Evolutionary conservation across 345 rosid genomes (phyloP).

Genomic region (Rhodomyrtus tomentosa): DNA sequence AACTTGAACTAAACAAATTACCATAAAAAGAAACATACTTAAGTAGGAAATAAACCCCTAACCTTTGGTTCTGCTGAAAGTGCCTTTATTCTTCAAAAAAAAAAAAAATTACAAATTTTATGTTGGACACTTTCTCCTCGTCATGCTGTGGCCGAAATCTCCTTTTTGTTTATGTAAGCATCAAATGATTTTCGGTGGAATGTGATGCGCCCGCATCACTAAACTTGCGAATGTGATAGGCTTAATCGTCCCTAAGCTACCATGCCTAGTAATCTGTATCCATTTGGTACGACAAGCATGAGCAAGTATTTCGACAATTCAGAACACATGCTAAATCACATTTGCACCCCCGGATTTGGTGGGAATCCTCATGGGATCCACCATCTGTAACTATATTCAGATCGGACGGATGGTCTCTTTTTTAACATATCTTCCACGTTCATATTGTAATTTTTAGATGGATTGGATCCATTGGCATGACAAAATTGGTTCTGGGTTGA

Average conservation of each 20-base stretch:
- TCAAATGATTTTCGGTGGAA: neutral
- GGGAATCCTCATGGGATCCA: neutral
- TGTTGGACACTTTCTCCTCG: neutral
- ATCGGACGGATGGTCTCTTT: neutral
- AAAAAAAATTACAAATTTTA: no score
- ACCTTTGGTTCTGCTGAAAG: neutral
- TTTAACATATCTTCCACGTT: neutral
- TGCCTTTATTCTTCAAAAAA: neutral
- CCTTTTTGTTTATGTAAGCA: neutral
- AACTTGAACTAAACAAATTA: no score
- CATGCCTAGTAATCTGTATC: neutral
- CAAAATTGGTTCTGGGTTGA: neutral
- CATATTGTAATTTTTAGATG: neutral
- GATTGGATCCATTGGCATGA: neutral
- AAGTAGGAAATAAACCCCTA: neutral
- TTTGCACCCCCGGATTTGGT: neutral
- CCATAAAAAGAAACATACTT: no score
- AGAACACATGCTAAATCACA: neutral
- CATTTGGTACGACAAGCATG: neutral
- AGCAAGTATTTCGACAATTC: neutral
- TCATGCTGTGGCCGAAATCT: neutral
- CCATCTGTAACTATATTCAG: neutral
- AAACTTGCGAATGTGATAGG: neutral
- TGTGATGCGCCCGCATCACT: neutral
- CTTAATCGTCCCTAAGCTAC: neutral